Percentiles rank a stretch among this genome's conserved stretches.
phyloP scores from a whole-genome alignment of 192 early-diverging fungal genomes.

The Podochytrium sp. region DNA sequence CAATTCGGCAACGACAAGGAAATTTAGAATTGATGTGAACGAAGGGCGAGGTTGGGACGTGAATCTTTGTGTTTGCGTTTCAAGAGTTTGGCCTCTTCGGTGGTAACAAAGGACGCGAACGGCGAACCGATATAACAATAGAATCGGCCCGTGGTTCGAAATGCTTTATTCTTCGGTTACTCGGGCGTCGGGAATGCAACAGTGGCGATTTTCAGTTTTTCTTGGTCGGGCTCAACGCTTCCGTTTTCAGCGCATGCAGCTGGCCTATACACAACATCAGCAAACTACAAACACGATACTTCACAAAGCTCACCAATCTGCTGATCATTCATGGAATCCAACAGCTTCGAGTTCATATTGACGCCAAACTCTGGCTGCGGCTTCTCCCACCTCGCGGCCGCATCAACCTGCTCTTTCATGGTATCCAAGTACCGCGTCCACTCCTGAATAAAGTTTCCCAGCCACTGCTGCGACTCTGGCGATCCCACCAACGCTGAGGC shows the following conservation, averaged over 20 bases:
- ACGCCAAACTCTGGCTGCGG: conserved; percentile 7
- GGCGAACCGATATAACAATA: no score
- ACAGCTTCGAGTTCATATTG: background rate
- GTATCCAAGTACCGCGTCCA: conserved; percentile 24
- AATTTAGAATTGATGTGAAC: no score
- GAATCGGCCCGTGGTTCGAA: no score
- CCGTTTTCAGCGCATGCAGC: conserved; percentile 28
- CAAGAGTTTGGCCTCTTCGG: no score
- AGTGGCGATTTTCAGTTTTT: background rate
- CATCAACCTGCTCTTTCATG: conserved; percentile 2
- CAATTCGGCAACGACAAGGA: no score
- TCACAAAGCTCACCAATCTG: conserved; percentile 23
- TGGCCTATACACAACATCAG: conserved; percentile 4
- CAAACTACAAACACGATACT: background rate
- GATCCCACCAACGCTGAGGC: background rate
- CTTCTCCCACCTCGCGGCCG: background rate
- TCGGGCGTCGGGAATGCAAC: no score
- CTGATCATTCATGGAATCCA: conserved; percentile 26
- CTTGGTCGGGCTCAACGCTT: conserved; percentile 14
- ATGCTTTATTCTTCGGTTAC: no score
- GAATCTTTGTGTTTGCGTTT: no score
- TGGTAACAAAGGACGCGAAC: no score
- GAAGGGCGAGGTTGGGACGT: no score
- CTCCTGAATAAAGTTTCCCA: conserved; percentile 10
- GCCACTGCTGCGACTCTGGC: background rate